Base-by-base conservation (phyloP, 148 eudicot species). In the Gaultheria prostrata region DNA sequence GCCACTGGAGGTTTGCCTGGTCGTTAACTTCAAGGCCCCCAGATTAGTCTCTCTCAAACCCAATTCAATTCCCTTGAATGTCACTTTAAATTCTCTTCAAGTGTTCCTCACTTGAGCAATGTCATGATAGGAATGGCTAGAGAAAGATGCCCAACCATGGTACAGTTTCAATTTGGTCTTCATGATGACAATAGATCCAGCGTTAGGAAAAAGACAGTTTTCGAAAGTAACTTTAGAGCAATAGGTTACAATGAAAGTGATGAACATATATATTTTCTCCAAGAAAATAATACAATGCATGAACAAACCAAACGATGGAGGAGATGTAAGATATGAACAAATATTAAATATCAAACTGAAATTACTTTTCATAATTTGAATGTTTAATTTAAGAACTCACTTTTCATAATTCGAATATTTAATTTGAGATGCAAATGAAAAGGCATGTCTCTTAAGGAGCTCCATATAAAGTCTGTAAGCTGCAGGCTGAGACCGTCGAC, bases 381-480 rank as follows among this genome's bases (percentile, higher is more conserved):
- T 88, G 88, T 77, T 87, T 88, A 30, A 90, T 84, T 39, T 87
- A 89, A 85, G 49, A 28, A 85, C 97, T 87, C 86, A 95, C 98
- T 91, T 90, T 33, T 85, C 88, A 88, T 90, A 83, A 85, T 88
- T 87, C 50, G 91, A 90, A 86, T 89, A 89, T 74, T 87, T 88
- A 35, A 90, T 85, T 56, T 87, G 89, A 84, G 91, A 94, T 80
- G 91, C 88, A 83, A 90, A 86, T 30, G 91, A 90, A 85, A 91
- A 93, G 12, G 91, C 89, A 77, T 96, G 91, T 87, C 99, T 90
- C 84, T 88, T 94, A 50, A 93, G 92, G 80, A 96, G 94, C 87
- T 96, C 98, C 89, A 96, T 78, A 82, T 92, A 96, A 51, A 96
- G 91, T 88, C 99, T 89, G 86, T 93, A 94, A 30, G 98, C 98